A percentile compares a stretch with the other conserved stretches of the same genome.
phyloP scores from a whole-genome alignment of 2,329 filamentous ascomycete species.

The Pseudophaeomoniella oleicola region DNA sequence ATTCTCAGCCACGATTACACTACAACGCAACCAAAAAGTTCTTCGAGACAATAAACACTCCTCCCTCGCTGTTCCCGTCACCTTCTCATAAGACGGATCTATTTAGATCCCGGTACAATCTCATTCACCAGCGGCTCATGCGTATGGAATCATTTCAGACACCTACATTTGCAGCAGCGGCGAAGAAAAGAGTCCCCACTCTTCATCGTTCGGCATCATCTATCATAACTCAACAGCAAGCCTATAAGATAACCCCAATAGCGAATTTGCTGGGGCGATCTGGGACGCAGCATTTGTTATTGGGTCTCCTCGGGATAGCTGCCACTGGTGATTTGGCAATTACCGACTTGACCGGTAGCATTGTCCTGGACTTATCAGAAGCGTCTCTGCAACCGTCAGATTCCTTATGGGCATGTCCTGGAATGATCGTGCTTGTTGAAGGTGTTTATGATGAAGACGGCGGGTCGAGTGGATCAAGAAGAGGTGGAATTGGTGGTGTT shows the following conservation, averaged over 20 bases:
- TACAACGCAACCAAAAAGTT: conserved; percentile 58
- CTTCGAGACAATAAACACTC: conserved; percentile 59
- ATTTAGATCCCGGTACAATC: conserved; percentile 81
- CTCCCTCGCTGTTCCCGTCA: conserved; percentile 58
- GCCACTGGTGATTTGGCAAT: conserved; percentile 63
- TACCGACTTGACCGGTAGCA: conserved; percentile 76
- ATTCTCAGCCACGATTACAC: conserved; percentile 55
- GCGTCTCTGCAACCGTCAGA: conserved; percentile 71
- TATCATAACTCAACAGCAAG: conserved; percentile 40
- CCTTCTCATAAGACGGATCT: conserved; percentile 69
- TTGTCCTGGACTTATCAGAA: conserved; percentile 67
- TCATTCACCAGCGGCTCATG: conserved; percentile 81
- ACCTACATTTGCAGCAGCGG: conserved; percentile 53
- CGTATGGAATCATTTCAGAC: conserved; percentile 88
- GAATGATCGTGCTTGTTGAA: conserved; percentile 91
- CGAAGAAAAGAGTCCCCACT: conserved; percentile 24
- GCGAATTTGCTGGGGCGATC: conserved; percentile 61
- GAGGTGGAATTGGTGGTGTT: conserved; percentile 70
- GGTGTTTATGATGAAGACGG: conserved; percentile 95
- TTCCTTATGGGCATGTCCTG: conserved; percentile 82
- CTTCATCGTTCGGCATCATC: conserved; percentile 45
- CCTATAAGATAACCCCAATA: conserved; percentile 81
- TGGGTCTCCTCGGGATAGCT: conserved; percentile 71
- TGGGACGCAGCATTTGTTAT: conserved; percentile 69
- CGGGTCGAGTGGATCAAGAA: conserved; percentile 37